Base-by-base conservation (phyloP, 768 basidiomycete species). In the Tephrocybe sp. region DNA sequence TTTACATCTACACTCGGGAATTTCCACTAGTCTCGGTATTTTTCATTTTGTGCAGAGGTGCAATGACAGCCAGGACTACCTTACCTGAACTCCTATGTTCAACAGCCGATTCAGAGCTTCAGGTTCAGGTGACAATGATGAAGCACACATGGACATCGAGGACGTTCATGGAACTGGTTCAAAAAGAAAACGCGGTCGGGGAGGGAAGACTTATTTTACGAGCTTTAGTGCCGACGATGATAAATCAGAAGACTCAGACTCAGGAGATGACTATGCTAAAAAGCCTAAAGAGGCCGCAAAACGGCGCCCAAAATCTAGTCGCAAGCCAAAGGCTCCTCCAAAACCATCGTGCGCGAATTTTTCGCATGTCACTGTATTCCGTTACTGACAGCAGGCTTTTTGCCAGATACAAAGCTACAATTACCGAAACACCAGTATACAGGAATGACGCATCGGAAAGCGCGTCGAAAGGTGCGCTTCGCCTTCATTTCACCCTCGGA, bases 311-410 rank as follows among this genome's bases (percentile, higher is more conserved):
- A 46, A 30, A 2, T 12, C 35, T 16, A 9, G 26, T n/a, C 52
- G 45, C 23, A 54, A 54, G 16, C 32, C 30, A 22, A 49, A 49
- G 33, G 33, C 30, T 44, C 34, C 48, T 31, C 52, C 43, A 19
- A 45, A 45, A 45, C 48, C 48, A 40, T 9, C 26, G 53, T 54
- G 49, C 35, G 3, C n/a, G n/a, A 39, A 1, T 34, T 36, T 23
- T 41, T 22, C 9, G 17, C 16, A 14, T 30, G 12, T 12, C 13
- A 9, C 20, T 22, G 5, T 45, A 19, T 17, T 16, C 4, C 3
- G 4, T 4, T 5, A 33, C 17, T 33, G n/a, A 39, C 11, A 6
- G 6, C 36, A 16, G 36, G 6, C 8, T 36, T 12, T 38, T 22
- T 33, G 7, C 11, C 26, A 48, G 46, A 22, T 48, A 45, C 10